These are phyloP conservation scores for Fomitopsis palustris DNA, from an alignment of 1,284 basidiomycete genomes.

Conservation along the genomic window DNA sequence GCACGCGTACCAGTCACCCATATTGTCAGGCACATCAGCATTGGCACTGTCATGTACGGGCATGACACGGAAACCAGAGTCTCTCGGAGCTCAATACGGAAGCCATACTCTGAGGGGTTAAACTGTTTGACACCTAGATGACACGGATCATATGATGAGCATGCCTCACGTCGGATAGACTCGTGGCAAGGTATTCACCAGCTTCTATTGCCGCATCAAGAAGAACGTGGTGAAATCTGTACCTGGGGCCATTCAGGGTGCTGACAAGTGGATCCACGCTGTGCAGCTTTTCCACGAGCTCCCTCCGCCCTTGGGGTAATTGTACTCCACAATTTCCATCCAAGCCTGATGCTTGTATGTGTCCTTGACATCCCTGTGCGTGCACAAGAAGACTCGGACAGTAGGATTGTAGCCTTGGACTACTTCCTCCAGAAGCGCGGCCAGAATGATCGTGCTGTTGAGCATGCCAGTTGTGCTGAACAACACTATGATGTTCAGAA, in stretches of 20 bases:
- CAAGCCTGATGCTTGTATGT: not conserved
- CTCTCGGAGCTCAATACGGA: conserved; percentile 5
- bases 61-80: conserved; percentile 2
- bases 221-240: conserved; percentile 2
- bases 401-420: not conserved
- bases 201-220: conserved; percentile 6
- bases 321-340: not conserved
- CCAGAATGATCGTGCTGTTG: not conserved
- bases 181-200: conserved; percentile 2
- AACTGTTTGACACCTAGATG: conserved; percentile 4
- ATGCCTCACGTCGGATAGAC: not conserved
- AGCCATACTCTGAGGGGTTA: conserved; percentile 9
- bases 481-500: not conserved
- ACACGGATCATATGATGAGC: not conserved
- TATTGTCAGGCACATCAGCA: not conserved
- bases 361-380: not conserved
- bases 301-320: conserved; percentile 5
- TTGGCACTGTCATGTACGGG: conserved; percentile 2
- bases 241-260: conserved; percentile 4
- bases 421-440: not conserved
- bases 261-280: conserved; percentile 7
- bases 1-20: not conserved
- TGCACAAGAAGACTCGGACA: not conserved
- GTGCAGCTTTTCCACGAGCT: not conserved
- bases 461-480: not conserved